Evolutionary conservation across 2,329 filamentous ascomycete species (phyloP), one percentile per base, ranked within the genome.

Genomic region (Didymella glomerata): DNA sequence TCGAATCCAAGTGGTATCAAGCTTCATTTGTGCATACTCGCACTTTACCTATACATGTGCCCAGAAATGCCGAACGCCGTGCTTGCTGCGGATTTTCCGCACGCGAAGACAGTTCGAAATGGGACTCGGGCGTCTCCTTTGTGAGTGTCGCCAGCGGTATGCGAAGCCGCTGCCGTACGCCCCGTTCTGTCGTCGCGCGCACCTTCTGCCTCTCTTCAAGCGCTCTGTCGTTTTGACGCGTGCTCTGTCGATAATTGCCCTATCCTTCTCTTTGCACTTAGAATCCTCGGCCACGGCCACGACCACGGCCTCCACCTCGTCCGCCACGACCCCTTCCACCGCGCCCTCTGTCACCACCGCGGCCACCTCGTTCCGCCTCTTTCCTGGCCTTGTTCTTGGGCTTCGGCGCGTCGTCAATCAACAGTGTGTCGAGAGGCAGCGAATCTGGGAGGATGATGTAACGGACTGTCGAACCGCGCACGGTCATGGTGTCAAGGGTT

Each of bases 361-460:
- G 85, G 44, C 73, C 73, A 54, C 77, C 74, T 59, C 87, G 86
- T 30, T 84, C 81, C 7, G 79, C 85, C 82, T 98, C 95, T 85
- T 99, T 99, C 76, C 94, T 88, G 25, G 95, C 94, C 88, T 99
- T 99, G 83, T 99, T 99, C 90, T 98, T 98, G 62, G 95, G 94
- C 84, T 99, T 99, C 50, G 94, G 93, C 72, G 92, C 88, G 80
- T 99, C 95, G 78, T 99, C 95, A 69, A 99, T 93, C 63, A 99
- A 86, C 52, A 99, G 86, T 40, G 94, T 97, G 79, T 99, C 95
- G 66, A 99, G 86, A 38, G 94, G 94, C 72, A 99, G 85, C 64
- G 91, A 95, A 82, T 99, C 95, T 56, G 95, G 95, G 11, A 99
- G 89, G 77, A 99, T 97, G 78, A 91, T 94, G 82, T 97, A 97